Conservation (phyloP, 768 basidiomycete genomes). For the Baorangia bicolor region DNA sequence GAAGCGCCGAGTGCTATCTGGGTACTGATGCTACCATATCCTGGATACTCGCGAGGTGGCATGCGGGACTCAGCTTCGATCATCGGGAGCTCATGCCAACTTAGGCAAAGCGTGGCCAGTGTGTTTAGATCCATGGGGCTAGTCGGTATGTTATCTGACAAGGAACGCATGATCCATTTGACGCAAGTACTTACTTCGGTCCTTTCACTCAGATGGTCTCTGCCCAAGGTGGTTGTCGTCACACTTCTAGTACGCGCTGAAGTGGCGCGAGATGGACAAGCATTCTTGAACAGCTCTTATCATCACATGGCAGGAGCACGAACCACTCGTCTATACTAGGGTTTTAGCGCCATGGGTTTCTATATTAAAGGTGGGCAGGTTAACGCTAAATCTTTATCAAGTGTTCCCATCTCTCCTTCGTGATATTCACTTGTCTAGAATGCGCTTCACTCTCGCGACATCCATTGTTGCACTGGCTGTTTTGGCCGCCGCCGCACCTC, state of each 20-base stretch:
- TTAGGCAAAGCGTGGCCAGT: not conserved
- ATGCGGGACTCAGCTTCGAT: not conserved
- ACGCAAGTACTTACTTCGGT: not conserved
- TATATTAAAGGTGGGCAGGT: not conserved
- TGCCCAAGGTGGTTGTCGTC: not conserved
- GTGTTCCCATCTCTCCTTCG: not conserved
- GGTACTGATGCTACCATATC: not conserved
- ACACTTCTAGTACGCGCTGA: too few relatives aligned
- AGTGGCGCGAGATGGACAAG: not conserved
- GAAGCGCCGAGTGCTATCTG: not conserved
- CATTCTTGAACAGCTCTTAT: not conserved
- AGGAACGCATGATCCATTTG: not conserved
- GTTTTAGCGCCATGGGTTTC: not conserved
- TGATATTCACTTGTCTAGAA: not conserved
- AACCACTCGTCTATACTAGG: too few relatives aligned
- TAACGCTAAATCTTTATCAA: not conserved
- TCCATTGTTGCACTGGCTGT: conserved; percentile 4
- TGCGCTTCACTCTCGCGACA: conserved; percentile 7
- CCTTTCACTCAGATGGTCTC: not conserved
- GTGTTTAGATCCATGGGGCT: not conserved
- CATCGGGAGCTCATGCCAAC: not conserved
- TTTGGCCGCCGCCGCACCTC: conserved; percentile 11
- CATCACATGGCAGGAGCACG: not conserved
- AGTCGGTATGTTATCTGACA: not conserved
- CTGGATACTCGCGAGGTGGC: not conserved